Evolutionary conservation across 139 green algal genomes (phyloP).

Genomic region (Coccomyxa sp.): DNA sequence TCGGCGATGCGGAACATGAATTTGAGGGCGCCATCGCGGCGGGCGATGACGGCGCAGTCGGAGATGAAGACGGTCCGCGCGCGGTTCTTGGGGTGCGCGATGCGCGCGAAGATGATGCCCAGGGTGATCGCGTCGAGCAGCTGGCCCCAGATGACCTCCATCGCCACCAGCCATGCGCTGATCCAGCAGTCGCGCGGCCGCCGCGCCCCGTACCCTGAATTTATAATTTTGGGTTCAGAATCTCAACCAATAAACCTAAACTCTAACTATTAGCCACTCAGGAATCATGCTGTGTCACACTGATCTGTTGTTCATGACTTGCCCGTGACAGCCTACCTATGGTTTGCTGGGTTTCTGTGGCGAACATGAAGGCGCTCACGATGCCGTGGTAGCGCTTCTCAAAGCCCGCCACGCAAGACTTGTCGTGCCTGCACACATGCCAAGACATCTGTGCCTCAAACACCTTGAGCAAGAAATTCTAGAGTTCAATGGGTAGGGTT

Average conservation of each 20-base stretch:
- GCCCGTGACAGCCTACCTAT: slow-evolving; percentile 35
- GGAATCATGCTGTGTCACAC: too few relatives aligned
- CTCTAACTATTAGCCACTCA: too few relatives aligned
- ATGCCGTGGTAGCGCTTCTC: slow-evolving; percentile 22
- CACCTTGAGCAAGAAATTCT: not conserved
- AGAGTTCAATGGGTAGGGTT: too few relatives aligned
- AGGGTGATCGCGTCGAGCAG: slow-evolving; percentile 68
- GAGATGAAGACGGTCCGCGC: slow-evolving; percentile 76
- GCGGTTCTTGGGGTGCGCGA: slow-evolving; percentile 74
- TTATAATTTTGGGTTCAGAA: too few relatives aligned
- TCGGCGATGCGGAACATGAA: slow-evolving; percentile 87
- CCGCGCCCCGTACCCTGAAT: slow-evolving; percentile 65
- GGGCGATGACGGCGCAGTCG: slow-evolving; percentile 63
- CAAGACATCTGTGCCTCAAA: too few relatives aligned
- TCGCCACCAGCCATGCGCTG: slow-evolving; percentile 42
- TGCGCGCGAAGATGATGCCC: slow-evolving; percentile 73
- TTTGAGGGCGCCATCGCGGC: slow-evolving; percentile 79
- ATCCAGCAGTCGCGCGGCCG: slow-evolving; percentile 63
- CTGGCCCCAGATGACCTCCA: slow-evolving; percentile 58
- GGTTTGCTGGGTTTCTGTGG: slow-evolving; percentile 62
- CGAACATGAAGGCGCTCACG: slow-evolving; percentile 56
- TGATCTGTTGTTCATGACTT: too few relatives aligned
- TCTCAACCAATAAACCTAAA: too few relatives aligned
- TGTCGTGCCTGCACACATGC: slow-evolving; percentile 26
- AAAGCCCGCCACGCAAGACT: slow-evolving; percentile 49